These are phyloP conservation scores for Purpureocillium lavendulum DNA, from an alignment of 2,329 filamentous ascomycete genomes.

Conservation along the genomic window DNA sequence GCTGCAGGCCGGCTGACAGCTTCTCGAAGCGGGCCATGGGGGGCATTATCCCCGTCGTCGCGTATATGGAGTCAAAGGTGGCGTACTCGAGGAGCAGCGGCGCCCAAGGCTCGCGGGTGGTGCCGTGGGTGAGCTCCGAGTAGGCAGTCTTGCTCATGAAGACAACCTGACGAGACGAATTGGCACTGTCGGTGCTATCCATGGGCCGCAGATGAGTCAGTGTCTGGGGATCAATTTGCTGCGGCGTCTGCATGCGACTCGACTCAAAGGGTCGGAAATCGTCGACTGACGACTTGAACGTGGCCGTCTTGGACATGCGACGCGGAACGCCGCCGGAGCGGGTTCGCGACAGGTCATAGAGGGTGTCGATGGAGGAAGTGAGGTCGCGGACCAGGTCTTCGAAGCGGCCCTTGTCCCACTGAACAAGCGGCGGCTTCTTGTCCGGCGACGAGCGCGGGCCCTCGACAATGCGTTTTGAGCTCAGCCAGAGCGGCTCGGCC, in stretches of 20 bases:
- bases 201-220: conserved; percentile 39
- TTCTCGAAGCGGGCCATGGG: conserved; percentile 58
- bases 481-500: conserved; percentile 63
- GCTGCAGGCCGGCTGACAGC: conserved; percentile 49
- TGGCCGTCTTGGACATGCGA: conserved; percentile 18
- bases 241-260: conserved; percentile 52
- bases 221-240: conserved; percentile 46
- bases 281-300: conserved; percentile 30
- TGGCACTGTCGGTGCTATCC: conserved; percentile 23
- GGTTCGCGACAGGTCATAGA: conserved; percentile 68
- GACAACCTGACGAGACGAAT: conserved; percentile 37
- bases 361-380: conserved; percentile 69
- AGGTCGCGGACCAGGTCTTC: conserved; percentile 67
- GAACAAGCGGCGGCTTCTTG: conserved; percentile 46
- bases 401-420: conserved; percentile 65
- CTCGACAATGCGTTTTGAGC: conserved; percentile 39
- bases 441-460: conserved; percentile 35
- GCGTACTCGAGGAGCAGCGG: conserved; percentile 67
- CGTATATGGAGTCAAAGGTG: conserved; percentile 53
- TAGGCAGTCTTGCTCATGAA: conserved; percentile 43
- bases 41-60: conserved; percentile 53
- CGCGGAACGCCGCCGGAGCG: conserved; percentile 34
- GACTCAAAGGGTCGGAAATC: conserved; percentile 47
- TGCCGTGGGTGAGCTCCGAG: conserved; percentile 34
- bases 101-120: conserved; percentile 35